Evolutionary conservation across 257 asterid genomes (phyloP), one percentile per base, ranked within the genome.

Genomic region (Osmanthus fragrans): DNA sequence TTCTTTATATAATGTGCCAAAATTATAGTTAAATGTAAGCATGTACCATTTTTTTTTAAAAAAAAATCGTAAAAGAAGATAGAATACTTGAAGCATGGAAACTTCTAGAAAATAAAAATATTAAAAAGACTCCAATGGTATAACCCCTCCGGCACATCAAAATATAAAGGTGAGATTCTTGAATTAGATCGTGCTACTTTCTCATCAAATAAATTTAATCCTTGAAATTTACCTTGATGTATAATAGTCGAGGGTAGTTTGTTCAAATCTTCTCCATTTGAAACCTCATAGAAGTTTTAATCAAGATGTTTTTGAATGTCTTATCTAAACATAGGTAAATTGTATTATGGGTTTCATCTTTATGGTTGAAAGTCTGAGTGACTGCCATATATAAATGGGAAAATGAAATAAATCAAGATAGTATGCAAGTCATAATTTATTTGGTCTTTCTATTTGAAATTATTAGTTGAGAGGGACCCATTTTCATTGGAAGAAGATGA

Each of bases 371-470:
- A 7, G 66, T 21, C 13, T 1, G 56, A 47, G 66, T 56, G 30
- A 21, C 21, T 56, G 65, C 27, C 29, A n/a, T n/a, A 7, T 0
- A 56, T n/a, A 63, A 6, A 25, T 60, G 0, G 30, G 33, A 60
- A 23, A 60, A 23, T 60, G 6, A 60, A 21, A 60, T 60, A 23
- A 60, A 23, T 60, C 13, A 23, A 60, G 32, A 23, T 60, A 60
- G 1, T 7, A 23, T 60, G 68, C 15, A 60, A 25, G 34, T 63
- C 69, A 63, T 23, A 16, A 63, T 63, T 25, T 27, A 23, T 10
- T 27, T 63, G 34, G 69, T 42, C 74, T 68, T 68, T 68, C 74
- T 60, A 33, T 47, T 76, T 76, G 80, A 56, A 76, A 49, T 21
- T 60, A 33, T 21, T 29, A 2, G 66, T 64, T 63, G 16, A 63